A percentile compares a stretch with the other conserved stretches of the same genome.
Conservation (phyloP, 164 flowering plant species). For the Echeveria elegans region DNA sequence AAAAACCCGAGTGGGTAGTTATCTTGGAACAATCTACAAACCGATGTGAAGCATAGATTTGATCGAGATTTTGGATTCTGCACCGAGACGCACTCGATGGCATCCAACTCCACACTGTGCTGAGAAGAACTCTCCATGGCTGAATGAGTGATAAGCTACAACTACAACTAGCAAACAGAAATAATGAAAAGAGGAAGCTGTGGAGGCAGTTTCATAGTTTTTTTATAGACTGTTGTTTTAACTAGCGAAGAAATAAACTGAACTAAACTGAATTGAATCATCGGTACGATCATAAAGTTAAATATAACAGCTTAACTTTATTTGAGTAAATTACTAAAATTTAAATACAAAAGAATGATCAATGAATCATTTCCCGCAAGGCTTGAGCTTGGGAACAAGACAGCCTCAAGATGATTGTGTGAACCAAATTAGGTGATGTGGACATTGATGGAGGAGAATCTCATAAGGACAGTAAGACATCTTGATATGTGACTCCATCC, state of each 20-base stretch:
- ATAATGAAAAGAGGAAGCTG: neutral
- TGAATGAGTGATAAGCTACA: neutral
- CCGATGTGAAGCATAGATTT: neutral
- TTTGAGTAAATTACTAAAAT: no score
- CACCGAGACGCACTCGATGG: neutral
- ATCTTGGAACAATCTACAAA: neutral
- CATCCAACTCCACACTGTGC: neutral
- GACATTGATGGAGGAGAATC: neutral
- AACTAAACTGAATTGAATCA: neutral
- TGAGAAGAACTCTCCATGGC: constrained; percentile 2
- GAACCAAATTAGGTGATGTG: neutral
- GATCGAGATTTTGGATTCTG: constrained; percentile 4
- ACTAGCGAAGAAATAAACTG: neutral
- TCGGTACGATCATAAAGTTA: no score
- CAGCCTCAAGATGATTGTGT: neutral
- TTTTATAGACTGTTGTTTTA: neutral
- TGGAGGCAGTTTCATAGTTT: neutral
- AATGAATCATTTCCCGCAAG: neutral
- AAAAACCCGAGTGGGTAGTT: constrained; percentile 5
- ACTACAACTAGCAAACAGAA: neutral
- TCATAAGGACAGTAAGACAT: neutral
- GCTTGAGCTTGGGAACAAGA: neutral
- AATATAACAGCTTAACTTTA: no score
- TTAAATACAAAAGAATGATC: no score
- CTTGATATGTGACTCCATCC: neutral